Evolutionary conservation across 371 early-diverging fungal species (phyloP).

Genomic region (Dinochytrium kinnereticum): DNA sequence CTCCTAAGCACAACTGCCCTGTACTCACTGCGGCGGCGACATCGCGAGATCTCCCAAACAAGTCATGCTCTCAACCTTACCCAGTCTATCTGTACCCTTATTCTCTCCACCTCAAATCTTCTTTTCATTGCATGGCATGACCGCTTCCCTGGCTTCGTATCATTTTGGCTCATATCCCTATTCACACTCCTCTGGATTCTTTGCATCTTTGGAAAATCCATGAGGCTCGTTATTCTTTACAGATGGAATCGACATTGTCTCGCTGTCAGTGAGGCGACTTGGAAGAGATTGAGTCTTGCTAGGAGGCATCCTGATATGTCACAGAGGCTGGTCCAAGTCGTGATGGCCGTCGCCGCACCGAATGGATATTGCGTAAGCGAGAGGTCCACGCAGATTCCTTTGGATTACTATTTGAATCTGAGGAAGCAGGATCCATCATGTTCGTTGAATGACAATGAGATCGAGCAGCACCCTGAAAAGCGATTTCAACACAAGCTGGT

Average conservation of each 20-base stretch:
- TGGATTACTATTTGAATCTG: neutral
- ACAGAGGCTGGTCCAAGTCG: neutral
- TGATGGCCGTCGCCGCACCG: neutral
- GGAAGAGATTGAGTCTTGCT: neutral
- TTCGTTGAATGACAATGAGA: neutral
- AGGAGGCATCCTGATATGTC: neutral
- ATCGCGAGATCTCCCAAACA: neutral
- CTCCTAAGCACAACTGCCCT: neutral
- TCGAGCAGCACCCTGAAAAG: neutral
- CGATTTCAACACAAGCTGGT: neutral
- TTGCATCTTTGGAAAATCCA: slow-evolving; percentile 50
- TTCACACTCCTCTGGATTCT: slow-evolving; percentile 51
- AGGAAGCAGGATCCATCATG: neutral
- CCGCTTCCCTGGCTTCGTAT: slow-evolving; percentile 50
- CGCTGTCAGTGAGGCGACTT: neutral
- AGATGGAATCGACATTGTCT: slow-evolving; percentile 32
- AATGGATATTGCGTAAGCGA: neutral
- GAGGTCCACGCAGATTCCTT: neutral
- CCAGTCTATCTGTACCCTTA: neutral
- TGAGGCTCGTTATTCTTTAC: slow-evolving; percentile 49
- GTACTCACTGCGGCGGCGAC: neutral
- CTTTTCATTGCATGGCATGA: slow-evolving; percentile 12
- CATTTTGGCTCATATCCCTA: slow-evolving; percentile 49
- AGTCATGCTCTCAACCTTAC: neutral
- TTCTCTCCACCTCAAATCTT: neutral